Conservation (phyloP, 1,284 basidiomycete species). For the Boletellus sp. region DNA sequence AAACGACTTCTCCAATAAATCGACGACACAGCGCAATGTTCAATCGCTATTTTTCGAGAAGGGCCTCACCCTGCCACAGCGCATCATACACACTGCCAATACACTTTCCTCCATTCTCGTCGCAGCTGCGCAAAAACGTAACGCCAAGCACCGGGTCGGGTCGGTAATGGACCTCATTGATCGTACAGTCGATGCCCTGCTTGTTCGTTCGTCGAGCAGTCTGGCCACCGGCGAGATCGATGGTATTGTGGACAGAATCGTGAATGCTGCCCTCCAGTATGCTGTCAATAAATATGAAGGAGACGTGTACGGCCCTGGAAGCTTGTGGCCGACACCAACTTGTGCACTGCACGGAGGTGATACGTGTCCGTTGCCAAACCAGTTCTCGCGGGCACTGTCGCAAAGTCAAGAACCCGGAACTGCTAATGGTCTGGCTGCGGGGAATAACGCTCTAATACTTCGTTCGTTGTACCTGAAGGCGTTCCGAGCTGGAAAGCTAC, state of each 20-base stretch:
- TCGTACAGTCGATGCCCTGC: slow-evolving; percentile 54
- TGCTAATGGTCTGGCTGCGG: slow-evolving; percentile 30
- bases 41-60: slow-evolving; percentile 68
- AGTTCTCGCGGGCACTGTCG: slow-evolving; percentile 47
- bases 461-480: slow-evolving; percentile 51
- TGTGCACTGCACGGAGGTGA: slow-evolving; percentile 59
- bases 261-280: slow-evolving; percentile 72
- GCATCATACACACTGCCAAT: slow-evolving; percentile 55
- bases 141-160: slow-evolving; percentile 51
- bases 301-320: slow-evolving; percentile 31
- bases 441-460: slow-evolving; percentile 11
- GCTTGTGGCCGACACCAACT: slow-evolving; percentile 49
- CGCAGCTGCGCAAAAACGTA: slow-evolving; percentile 42
- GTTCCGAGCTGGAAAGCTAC: slow-evolving; percentile 58
- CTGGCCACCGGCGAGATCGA: slow-evolving; percentile 62
- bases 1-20: slow-evolving; percentile 73
- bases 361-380: slow-evolving; percentile 48
- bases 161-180: slow-evolving; percentile 76
- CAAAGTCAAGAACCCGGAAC: slow-evolving; percentile 25
- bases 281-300: slow-evolving; percentile 57
- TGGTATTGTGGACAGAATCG: slow-evolving; percentile 61
- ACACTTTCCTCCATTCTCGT: slow-evolving; percentile 53
- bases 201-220: slow-evolving; percentile 46
- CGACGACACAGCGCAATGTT: slow-evolving; percentile 44
- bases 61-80: slow-evolving; percentile 50